Base-by-base conservation (phyloP, 176 grass and related monocot species). In the Eragrostis curvula region DNA sequence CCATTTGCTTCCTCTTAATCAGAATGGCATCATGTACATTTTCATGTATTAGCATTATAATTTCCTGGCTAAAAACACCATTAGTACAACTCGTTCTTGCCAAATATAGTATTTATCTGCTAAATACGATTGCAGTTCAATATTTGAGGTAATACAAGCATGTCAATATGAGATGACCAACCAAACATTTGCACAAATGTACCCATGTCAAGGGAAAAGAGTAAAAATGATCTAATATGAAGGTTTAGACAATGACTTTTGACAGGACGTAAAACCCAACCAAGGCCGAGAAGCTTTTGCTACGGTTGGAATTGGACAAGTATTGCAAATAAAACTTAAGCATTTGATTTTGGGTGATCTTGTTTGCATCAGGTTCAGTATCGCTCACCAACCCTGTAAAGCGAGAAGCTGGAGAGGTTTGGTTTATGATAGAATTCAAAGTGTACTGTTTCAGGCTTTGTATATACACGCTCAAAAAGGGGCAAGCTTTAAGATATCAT, bases 41-140 rank as follows among this genome's bases (percentile, higher is more conserved):
- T 10, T 25, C 24, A 40, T 70, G 17, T 40, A 89, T 24, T 42
- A 53, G 20, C 13, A 62, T 49, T 39, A 78, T 62, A 80, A 36
- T 66, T 66, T 29, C 11, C 49, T 69, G 3, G 24, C 48, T 61
- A 61, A 6, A 41, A 27, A 78, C 9, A 36, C 44, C 30, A 74
- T 21, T 23, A 36, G 21, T 24, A 42, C 20, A 73, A 30, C 9
- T n/a, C n/a, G n/a, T n/a, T n/a, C n/a, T n/a, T n/a, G n/a, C n/a
- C n/a, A n/a, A 25, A 58, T 49, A 24, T 8, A 21, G 71, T 15
- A 64, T 24, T 60, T 39, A 25, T 75, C 15, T 62, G 3, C n/a
- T 43, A 72, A 11, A 30, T 20, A 50, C 3, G 12, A 64, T 51
- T 50, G 23, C 24, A 57, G 36, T 43, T 69, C 6, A 28, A 45